phyloP scores from a whole-genome alignment of 139 green algal species.

The Limnomonas spitsbergensis region DNA sequence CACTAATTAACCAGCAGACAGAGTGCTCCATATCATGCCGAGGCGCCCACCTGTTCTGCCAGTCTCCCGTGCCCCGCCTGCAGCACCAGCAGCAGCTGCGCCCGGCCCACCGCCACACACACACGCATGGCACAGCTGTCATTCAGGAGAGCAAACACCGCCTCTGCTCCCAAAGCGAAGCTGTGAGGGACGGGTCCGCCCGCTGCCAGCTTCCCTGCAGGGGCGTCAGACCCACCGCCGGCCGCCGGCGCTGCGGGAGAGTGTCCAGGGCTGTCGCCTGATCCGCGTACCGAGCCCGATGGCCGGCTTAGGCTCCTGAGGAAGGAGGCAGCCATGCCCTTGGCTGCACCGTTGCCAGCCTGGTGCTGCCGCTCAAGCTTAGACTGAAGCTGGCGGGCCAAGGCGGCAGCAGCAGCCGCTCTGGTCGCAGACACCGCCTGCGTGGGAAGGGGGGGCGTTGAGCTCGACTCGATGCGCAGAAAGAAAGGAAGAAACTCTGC shows the following conservation, averaged over 20 bases:
- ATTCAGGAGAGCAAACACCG: conserved; percentile 21
- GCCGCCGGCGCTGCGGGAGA: no score
- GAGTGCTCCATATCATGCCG: no score
- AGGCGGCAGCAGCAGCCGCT: not conserved
- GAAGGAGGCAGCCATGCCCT: not conserved
- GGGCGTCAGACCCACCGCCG: not conserved
- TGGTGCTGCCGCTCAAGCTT: not conserved
- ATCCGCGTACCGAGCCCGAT: not conserved
- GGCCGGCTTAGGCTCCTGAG: not conserved
- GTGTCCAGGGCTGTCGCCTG: no score
- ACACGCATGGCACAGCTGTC: conserved; percentile 31
- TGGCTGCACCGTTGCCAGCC: not conserved
- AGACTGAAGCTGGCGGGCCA: not conserved
- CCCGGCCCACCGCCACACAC: conserved; percentile 53
- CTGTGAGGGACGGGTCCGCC: not conserved
- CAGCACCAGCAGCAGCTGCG: conserved; percentile 61
- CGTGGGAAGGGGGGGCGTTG: no score
- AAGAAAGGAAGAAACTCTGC: no score
- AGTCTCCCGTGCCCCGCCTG: not conserved
- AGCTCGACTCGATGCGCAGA: no score
- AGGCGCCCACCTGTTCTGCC: not conserved
- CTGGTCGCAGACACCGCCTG: not conserved
- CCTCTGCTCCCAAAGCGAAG: not conserved
- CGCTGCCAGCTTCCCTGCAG: not conserved
- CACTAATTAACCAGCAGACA: no score